Conservation (phyloP, 2,329 filamentous ascomycete genomes). For the Talaromyces sp. region DNA sequence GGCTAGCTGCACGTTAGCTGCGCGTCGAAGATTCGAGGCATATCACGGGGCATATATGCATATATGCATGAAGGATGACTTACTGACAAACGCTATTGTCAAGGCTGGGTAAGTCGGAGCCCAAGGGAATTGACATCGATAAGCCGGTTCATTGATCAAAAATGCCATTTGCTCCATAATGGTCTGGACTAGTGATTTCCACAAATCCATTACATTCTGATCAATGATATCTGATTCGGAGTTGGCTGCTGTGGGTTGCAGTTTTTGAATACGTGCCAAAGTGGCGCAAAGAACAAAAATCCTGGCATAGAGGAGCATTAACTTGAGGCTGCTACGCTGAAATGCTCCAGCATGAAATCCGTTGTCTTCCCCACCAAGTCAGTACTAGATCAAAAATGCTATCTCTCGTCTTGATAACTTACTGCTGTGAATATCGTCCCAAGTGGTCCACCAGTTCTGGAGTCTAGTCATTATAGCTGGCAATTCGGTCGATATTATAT, state of each 20-base stretch:
- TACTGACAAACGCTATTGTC: conserved; percentile 41
- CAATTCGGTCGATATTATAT: conserved; percentile 31
- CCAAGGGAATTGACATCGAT: conserved; percentile 38
- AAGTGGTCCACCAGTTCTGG: conserved; percentile 38
- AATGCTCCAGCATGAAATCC: conserved; percentile 41
- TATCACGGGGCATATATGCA: no score
- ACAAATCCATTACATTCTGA: conserved; percentile 30
- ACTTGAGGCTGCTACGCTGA: conserved; percentile 37
- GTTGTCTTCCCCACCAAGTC: conserved; percentile 28
- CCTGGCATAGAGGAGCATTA: conserved; percentile 38
- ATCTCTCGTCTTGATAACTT: conserved; percentile 2
- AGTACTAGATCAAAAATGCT: background rate
- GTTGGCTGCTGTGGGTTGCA: conserved; percentile 27
- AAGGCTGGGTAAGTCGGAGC: conserved; percentile 39
- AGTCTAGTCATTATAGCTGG: conserved; percentile 36
- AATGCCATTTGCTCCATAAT: conserved; percentile 39
- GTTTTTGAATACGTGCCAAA: conserved; percentile 37
- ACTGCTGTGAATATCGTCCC: conserved; percentile 40
- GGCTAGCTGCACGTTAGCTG: conserved; percentile 24
- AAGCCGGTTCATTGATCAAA: conserved; percentile 36
- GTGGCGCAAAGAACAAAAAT: conserved; percentile 38
- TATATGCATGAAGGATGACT: conserved; percentile 23
- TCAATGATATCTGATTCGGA: conserved; percentile 26
- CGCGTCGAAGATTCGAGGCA: background rate
- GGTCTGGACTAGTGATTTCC: conserved; percentile 34